phyloP scores from a whole-genome alignment of 1,139 yeast species.

The Pichia sp. region DNA sequence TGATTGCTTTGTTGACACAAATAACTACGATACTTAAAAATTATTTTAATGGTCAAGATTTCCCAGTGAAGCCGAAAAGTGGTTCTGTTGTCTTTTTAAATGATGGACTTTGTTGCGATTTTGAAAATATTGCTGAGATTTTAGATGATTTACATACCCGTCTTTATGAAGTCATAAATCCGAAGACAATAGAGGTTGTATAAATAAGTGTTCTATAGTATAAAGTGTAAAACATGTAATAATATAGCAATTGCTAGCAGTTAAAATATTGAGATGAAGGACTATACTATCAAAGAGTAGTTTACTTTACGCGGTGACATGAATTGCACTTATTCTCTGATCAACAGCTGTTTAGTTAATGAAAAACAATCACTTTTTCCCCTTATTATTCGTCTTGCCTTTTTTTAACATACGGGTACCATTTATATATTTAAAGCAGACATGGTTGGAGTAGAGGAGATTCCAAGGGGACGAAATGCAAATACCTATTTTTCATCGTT shows the following conservation, averaged over 20 bases:
- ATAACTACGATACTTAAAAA: constrained; percentile 1
- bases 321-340: no score
- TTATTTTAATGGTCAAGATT: constrained; percentile 18
- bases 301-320: no score
- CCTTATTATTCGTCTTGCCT: not conserved
- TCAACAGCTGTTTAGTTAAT: no score
- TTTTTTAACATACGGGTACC: not conserved
- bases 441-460: constrained; percentile 21
- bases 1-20: not conserved
- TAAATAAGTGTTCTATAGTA: no score
- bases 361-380: no score
- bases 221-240: no score
- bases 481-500: constrained; percentile 24
- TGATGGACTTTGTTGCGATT: constrained; percentile 25
- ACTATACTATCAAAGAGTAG: no score
- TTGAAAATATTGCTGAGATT: constrained; percentile 16
- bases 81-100: constrained; percentile 19
- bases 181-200: no score
- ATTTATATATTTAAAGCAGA: not conserved
- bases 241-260: no score
- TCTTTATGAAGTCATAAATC: constrained; percentile 1
- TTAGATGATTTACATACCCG: constrained; percentile 18
- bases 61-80: constrained; percentile 7
- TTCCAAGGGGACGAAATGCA: constrained; percentile 23
- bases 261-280: no score